Conservation (phyloP, 2,329 filamentous ascomycete species). For the Cyphellophora attinorum region DNA sequence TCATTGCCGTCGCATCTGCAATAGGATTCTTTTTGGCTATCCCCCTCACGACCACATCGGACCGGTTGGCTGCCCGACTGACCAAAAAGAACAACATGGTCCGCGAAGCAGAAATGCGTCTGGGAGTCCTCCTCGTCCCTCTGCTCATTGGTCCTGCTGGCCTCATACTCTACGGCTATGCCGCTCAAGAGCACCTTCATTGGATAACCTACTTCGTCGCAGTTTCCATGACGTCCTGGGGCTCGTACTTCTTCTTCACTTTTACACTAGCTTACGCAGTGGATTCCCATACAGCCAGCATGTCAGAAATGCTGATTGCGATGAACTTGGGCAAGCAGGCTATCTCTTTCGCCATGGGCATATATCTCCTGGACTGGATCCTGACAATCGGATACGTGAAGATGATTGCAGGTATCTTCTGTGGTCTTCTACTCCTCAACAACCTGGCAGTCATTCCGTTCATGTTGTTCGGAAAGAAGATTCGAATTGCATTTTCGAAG, state of each 20-base stretch:
- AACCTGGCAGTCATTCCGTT: slow-evolving; percentile 41
- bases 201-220: slow-evolving; percentile 39
- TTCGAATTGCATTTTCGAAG: slow-evolving; percentile 34
- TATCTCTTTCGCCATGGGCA: slow-evolving; percentile 44
- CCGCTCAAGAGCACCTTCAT: slow-evolving; percentile 23
- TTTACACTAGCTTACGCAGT: slow-evolving; percentile 53
- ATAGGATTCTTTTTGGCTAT: slow-evolving; percentile 31
- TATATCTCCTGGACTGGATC: slow-evolving; percentile 44
- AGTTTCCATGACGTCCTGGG: slow-evolving; percentile 40
- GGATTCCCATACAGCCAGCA: slow-evolving; percentile 49
- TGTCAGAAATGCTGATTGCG: slow-evolving; percentile 54
- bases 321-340: slow-evolving; percentile 51
- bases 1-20: slow-evolving; percentile 33
- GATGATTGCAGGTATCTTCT: slow-evolving; percentile 44
- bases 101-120: slow-evolving; percentile 32
- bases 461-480: slow-evolving; percentile 42
- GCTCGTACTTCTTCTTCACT: slow-evolving; percentile 46
- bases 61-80: slow-evolving; percentile 27
- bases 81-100: slow-evolving; percentile 29
- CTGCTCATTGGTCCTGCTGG: slow-evolving; percentile 23
- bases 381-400: slow-evolving; percentile 38
- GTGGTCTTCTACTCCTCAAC: slow-evolving; percentile 39
- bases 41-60: slow-evolving; percentile 34
- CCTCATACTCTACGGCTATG: slow-evolving; percentile 24
- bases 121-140: slow-evolving; percentile 24